Base-by-base conservation (phyloP, 1,284 basidiomycete genomes). In the Leccinum griseonigrum region DNA sequence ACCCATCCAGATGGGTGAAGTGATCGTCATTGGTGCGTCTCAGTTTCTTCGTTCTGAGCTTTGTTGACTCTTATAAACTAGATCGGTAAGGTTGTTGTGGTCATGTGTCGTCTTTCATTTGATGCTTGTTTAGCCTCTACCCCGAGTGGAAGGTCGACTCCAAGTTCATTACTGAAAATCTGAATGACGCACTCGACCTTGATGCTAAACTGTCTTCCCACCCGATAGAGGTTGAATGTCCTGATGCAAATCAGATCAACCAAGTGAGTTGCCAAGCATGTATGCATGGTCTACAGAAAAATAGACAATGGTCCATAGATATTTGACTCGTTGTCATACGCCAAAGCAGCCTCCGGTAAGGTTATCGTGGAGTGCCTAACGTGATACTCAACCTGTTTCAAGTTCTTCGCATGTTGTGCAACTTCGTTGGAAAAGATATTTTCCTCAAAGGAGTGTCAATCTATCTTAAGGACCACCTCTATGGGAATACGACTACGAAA, bases 151-250 rank as follows among this genome's bases (percentile, higher is more conserved):
- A 85, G 67, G 80, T 88, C 34, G 82, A 90, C 68, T 84, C 87
- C 1, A 81, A 83, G 55, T 92, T 92, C 71, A 86, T 92, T 64
- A 81, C 81, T 13, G 74, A 77, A n/a, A 81, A 87, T 69, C 76
- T 90, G 40, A 81, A 82, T 63, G 74, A 77, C 32, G 95, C 96
- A 13, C 83, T 97, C 36, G 79, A 81, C 40, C 84, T 98, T 60
- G 97, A 99, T 71, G 86, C 92, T 10, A 94, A 96, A 75, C 80
- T 92, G 14, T 97, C 95, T 14, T 96, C 94, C 34, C 97, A 99
- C 76, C 92, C 96, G 1, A 94, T 99, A 70, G 95, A 99, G 76
- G 94, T 98, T 22, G 90, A 91, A 9, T 94, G 91, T 70, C 92
- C 92, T 0, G 92, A 96, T 72, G 90, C 92, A 13, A 90, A 92